phyloP scores from a whole-genome alignment of 176 grass and related monocot genomes.

The Zoysia japonica region DNA sequence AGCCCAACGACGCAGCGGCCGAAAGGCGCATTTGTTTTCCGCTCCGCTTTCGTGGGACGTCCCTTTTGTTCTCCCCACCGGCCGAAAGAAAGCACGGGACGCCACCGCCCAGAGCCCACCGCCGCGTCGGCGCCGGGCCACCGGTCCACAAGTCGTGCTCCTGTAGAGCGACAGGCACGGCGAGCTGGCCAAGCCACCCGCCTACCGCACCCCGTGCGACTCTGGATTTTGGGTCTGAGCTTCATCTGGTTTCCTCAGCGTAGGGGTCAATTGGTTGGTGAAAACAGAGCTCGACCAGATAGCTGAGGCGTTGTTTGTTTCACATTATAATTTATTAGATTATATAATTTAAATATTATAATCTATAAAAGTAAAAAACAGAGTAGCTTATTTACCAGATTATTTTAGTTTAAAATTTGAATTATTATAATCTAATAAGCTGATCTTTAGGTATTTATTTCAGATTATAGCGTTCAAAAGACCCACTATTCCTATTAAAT shows the following conservation, averaged over 20 bases:
- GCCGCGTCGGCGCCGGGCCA: background rate
- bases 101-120: slow-evolving; percentile 19
- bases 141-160: slow-evolving; percentile 2
- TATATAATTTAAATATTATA: too few species aligned
- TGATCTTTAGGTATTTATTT: too few species aligned
- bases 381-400: too few species aligned
- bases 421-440: too few species aligned
- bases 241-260: background rate
- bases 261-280: background rate
- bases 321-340: too few species aligned
- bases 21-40: slow-evolving; percentile 20
- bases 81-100: background rate
- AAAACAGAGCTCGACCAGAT: background rate
- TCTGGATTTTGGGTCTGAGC: background rate
- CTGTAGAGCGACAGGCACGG: background rate
- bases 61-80: slow-evolving; percentile 29
- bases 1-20: slow-evolving; percentile 37
- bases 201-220: background rate
- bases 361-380: too few species aligned
- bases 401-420: too few species aligned
- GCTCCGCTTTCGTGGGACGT: slow-evolving; percentile 2
- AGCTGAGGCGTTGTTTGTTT: too few species aligned
- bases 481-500: too few species aligned
- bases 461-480: too few species aligned
- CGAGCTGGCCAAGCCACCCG: slow-evolving; percentile 13